A percentile compares a stretch with the other conserved stretches of the same genome.
Conservation (phyloP, 148 eudicot genomes). For the Agrostemma githago region DNA sequence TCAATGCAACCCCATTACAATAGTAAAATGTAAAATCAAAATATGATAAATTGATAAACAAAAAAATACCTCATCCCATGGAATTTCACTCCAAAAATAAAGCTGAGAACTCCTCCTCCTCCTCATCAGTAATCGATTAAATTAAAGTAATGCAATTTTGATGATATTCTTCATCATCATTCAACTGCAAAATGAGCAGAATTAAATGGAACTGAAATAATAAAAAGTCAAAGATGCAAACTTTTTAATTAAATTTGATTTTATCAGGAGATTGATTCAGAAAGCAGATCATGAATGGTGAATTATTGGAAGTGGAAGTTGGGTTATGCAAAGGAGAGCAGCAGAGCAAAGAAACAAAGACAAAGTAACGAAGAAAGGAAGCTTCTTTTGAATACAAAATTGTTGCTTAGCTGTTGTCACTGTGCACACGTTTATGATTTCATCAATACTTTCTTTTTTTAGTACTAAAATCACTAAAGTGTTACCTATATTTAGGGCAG, state of each 20-base stretch:
- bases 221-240: not conserved
- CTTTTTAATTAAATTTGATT: too few relatives aligned
- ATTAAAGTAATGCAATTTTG: not conserved
- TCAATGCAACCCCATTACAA: not conserved
- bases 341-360: not conserved
- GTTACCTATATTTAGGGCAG: too few relatives aligned
- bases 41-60: too few relatives aligned
- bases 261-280: too few relatives aligned
- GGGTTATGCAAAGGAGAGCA: not conserved
- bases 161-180: not conserved
- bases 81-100: conserved; percentile 10
- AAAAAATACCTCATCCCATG: conserved; percentile 9
- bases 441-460: too few relatives aligned
- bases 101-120: not conserved
- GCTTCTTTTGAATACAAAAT: too few relatives aligned
- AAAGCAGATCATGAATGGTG: not conserved
- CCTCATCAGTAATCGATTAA: not conserved
- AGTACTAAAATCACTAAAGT: too few relatives aligned
- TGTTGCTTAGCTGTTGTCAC: too few relatives aligned
- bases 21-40: not conserved
- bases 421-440: too few relatives aligned
- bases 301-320: too few relatives aligned
- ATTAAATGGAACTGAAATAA: not conserved
- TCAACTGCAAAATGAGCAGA: not conserved
- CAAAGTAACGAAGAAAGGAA: too few relatives aligned